phyloP scores from a whole-genome alignment of 2,329 filamentous ascomycete genomes.

The Lithohypha guttulata region DNA sequence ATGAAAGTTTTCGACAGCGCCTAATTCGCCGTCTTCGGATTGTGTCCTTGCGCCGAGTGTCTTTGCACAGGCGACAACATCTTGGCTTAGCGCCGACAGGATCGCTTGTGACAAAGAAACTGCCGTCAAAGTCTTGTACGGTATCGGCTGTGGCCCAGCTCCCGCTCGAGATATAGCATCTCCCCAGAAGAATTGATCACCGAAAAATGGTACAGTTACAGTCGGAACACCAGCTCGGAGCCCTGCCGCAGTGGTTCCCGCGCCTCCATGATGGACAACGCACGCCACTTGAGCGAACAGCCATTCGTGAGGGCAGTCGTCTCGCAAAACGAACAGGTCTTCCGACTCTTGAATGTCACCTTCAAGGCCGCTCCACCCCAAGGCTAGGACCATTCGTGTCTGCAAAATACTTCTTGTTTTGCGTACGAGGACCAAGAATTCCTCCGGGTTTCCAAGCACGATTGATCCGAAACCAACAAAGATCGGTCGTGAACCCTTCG shows the following conservation, averaged over 20 bases:
- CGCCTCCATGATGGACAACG: conserved; percentile 50
- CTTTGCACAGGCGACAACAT: no score
- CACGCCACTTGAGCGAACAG: conserved; percentile 45
- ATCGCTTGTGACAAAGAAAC: conserved; percentile 39
- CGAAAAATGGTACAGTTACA: conserved; percentile 47
- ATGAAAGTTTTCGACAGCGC: no score
- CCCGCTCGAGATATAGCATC: conserved; percentile 40
- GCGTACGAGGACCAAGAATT: conserved; percentile 36
- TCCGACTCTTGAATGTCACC: conserved; percentile 27
- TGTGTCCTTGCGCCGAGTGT: no score
- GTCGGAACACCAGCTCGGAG: conserved; percentile 43
- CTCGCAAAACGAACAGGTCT: conserved; percentile 43
- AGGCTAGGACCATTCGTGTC: conserved; percentile 43
- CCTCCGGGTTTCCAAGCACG: conserved; percentile 41
- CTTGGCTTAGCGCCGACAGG: no score
- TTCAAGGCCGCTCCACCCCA: conserved; percentile 43
- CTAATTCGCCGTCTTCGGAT: no score
- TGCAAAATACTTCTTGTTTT: conserved; percentile 39
- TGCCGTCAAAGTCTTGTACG: conserved; percentile 35
- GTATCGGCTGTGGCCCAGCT: conserved; percentile 40
- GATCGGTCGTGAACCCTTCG: conserved; percentile 38
- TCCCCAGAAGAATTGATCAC: conserved; percentile 48
- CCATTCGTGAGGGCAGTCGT: conserved; percentile 49
- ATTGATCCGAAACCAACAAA: conserved; percentile 50
- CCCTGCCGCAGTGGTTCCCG: conserved; percentile 42